These are phyloP conservation scores for Toxoplasma gondii DNA, from an alignment of 169 alveolate species.

Conservation along the genomic window DNA sequence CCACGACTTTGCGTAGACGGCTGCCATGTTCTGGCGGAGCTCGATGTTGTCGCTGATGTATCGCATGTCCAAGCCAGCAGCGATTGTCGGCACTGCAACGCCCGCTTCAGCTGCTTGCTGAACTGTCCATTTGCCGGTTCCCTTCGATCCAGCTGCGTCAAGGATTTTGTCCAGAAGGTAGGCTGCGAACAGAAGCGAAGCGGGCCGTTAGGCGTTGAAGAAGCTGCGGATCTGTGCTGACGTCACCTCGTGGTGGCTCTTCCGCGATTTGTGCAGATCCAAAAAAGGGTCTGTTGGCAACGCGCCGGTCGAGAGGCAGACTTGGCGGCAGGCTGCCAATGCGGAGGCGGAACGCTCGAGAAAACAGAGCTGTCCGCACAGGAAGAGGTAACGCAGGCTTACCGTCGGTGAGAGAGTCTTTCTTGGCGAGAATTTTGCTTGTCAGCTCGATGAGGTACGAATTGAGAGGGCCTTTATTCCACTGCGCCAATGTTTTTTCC, in stretches of 20 bases:
- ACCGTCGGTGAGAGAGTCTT: slow-evolving; percentile 73
- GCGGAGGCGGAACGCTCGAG: not conserved
- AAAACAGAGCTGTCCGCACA: not conserved
- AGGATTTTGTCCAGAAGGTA: slow-evolving; percentile 80
- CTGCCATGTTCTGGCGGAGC: not conserved
- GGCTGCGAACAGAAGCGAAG: not conserved
- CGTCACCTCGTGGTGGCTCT: no score
- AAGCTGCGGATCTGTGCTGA: no score
- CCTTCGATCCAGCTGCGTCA: slow-evolving; percentile 83
- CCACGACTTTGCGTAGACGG: slow-evolving; percentile 1
- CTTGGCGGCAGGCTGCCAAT: no score
- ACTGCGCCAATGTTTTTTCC: slow-evolving; percentile 17
- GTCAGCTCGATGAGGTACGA: slow-evolving; percentile 83
- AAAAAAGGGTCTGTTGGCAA: no score
- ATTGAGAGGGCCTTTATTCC: slow-evolving; percentile 74
- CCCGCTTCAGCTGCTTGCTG: slow-evolving; percentile 84
- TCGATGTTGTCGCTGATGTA: slow-evolving; percentile 34
- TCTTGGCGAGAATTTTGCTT: slow-evolving; percentile 74
- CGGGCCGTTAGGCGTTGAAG: not conserved
- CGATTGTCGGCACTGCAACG: slow-evolving; percentile 85
- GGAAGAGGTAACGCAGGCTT: not conserved
- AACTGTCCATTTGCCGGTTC: slow-evolving; percentile 89
- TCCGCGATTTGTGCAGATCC: no score
- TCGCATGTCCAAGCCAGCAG: slow-evolving; percentile 85
- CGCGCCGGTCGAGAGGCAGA: no score